phyloP scores from a whole-genome alignment of 2,329 filamentous ascomycete genomes.

The Fusarium gaditjirri region DNA sequence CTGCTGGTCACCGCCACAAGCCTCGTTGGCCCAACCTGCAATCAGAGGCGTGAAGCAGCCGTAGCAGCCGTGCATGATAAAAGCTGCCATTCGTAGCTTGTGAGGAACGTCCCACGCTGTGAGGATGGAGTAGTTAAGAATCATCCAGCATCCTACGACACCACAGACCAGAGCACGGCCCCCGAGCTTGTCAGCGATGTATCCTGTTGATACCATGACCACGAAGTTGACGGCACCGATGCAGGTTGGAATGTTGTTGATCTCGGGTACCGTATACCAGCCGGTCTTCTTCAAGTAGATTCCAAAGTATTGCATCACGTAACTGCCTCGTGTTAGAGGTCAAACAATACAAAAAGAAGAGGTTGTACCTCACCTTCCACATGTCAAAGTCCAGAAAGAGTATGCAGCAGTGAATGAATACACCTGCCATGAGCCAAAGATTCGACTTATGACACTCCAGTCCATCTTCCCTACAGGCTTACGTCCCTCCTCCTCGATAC shows the following conservation, averaged over 20 bases:
- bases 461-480: slow-evolving; percentile 51
- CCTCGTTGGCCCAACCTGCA: slow-evolving; percentile 54
- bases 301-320: slow-evolving; percentile 55
- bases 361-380: slow-evolving; percentile 37
- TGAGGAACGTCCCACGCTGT: slow-evolving; percentile 53
- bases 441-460: slow-evolving; percentile 49
- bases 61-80: slow-evolving; percentile 53
- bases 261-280: slow-evolving; percentile 51
- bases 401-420: slow-evolving; percentile 56
- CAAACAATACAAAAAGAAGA: neutral
- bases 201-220: slow-evolving; percentile 53
- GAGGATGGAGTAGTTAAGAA: slow-evolving; percentile 51
- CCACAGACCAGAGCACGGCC: slow-evolving; percentile 51
- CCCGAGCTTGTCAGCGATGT: slow-evolving; percentile 50
- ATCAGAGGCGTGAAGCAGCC: slow-evolving; percentile 56
- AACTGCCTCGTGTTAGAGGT: slow-evolving; percentile 27
- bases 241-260: slow-evolving; percentile 59
- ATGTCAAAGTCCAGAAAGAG: slow-evolving; percentile 53
- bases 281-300: slow-evolving; percentile 53
- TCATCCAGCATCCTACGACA: slow-evolving; percentile 48
- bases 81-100: slow-evolving; percentile 51
- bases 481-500: slow-evolving; percentile 70
- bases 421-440: slow-evolving; percentile 56
- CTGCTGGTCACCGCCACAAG: slow-evolving; percentile 56
- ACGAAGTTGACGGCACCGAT: slow-evolving; percentile 57